Evolutionary conservation across 441 rosid species (phyloP), one percentile per base, ranked within the genome.

Genomic region (Euphorbia schlechtendalii): DNA sequence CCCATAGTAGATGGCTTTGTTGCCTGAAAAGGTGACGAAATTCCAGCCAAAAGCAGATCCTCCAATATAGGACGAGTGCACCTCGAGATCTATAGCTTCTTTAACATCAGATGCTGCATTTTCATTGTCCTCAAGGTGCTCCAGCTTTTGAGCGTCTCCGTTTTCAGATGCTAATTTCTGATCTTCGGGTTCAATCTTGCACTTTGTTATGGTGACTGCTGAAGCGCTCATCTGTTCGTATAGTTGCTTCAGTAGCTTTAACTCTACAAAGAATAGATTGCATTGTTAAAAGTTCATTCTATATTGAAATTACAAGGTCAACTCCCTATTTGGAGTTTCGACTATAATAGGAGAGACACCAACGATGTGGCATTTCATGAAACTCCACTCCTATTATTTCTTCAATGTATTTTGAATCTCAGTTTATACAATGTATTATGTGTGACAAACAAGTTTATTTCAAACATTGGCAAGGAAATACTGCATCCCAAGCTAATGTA

Each of bases 21-120:
- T 62, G 61, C 92, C 81, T 3, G 81, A 55, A 70, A 61, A 79
- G 43, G 95, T 93, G 8, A 88, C 45, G 58, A 88, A 90, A 68
- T 93, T 88, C 97, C 99, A 93, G 56, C 96, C 98, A 71, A 88
- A 86, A 17, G 89, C 88, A 0, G 96, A 88, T 8, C 95, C 89
- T 36, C 97, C 98, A 13, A 85, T 79, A 32, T 87, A 74, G 20
- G 59, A 69, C 3, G 78, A 59, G 2, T 54, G 76, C 49, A 67
- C 63, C 66, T 71, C 74, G 25, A 56, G 21, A 48, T 48, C 53
- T 17, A 48, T 18, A 48, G 53, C 53, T 48, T 48, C 53, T 48
- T 18, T 41, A 41, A 9, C 15, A 2, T 41, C 46, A 41, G 46
- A 41, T 8, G 46, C 14, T n/a, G n/a, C n/a, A 11, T 41, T 41